phyloP scores from a whole-genome alignment of 495 filamentous ascomycete genomes.

The Podospora bellae-mahoneyi region DNA sequence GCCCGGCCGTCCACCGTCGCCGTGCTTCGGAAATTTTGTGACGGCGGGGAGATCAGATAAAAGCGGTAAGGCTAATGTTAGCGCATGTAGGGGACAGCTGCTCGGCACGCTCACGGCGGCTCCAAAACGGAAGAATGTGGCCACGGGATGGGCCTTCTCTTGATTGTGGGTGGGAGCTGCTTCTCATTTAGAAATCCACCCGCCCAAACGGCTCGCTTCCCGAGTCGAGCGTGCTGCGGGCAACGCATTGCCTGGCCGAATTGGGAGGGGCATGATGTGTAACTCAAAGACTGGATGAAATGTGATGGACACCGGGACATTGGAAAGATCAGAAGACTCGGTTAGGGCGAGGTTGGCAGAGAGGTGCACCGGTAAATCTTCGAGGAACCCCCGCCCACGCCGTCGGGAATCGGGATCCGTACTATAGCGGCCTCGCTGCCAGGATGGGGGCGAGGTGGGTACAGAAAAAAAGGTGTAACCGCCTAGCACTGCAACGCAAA shows the following conservation, averaged over 20 bases:
- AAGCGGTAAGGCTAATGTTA: constrained; percentile 14
- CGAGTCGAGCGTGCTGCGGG: not conserved
- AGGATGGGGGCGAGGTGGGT: not conserved
- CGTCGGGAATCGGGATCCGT: constrained; percentile 14
- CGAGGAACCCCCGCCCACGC: constrained; percentile 1
- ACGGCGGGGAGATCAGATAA: constrained; percentile 24
- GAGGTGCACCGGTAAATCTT: not conserved
- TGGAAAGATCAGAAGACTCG: constrained; percentile 28
- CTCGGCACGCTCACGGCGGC: constrained; percentile 16
- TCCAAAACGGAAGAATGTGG: constrained; percentile 11
- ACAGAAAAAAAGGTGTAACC: not conserved
- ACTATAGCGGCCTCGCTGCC: not conserved
- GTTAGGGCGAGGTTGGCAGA: constrained; percentile 4
- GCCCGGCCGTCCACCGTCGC: constrained; percentile 10
- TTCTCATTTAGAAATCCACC: constrained; percentile 1
- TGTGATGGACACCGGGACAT: constrained; percentile 20
- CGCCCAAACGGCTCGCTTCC: constrained; percentile 13
- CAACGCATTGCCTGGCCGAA: not conserved
- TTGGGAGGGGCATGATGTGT: constrained; percentile 16
- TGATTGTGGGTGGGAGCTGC: not conserved
- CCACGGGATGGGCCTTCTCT: constrained; percentile 10
- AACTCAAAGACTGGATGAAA: constrained; percentile 20
- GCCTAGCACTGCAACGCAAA: not conserved
- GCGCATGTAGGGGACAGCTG: constrained; percentile 10
- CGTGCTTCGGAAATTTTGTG: constrained; percentile 23